phyloP scores from a whole-genome alignment of 495 filamentous ascomycete species.

The Penicillium taxi region DNA sequence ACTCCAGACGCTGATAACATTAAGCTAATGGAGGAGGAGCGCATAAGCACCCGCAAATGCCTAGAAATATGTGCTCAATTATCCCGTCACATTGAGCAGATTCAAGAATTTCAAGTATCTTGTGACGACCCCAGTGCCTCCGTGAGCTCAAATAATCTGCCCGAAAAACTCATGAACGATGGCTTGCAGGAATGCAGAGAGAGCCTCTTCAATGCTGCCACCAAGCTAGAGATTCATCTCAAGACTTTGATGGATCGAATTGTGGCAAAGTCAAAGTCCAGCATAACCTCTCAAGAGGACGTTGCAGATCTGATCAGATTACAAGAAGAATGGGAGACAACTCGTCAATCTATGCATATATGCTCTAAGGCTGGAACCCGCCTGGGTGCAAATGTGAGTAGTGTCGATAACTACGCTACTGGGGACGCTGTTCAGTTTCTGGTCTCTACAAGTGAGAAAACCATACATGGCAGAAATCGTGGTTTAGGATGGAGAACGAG shows the following conservation, averaged over 20 bases:
- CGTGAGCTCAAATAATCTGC: slow-evolving; percentile 8
- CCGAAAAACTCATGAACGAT: slow-evolving; percentile 27
- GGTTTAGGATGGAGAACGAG: slow-evolving; percentile 34
- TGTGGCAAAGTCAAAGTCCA: slow-evolving; percentile 24
- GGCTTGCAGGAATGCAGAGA: slow-evolving; percentile 34
- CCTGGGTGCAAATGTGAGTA: slow-evolving; percentile 27
- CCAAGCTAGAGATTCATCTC: slow-evolving; percentile 30
- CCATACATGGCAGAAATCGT: slow-evolving; percentile 30
- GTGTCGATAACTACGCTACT: slow-evolving; percentile 31
- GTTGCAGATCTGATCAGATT: slow-evolving; percentile 25
- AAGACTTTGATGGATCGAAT: slow-evolving; percentile 25
- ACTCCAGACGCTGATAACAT: slow-evolving; percentile 23
- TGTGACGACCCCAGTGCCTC: slow-evolving; percentile 6
- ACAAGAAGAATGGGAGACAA: slow-evolving; percentile 32
- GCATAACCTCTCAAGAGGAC: slow-evolving; percentile 24
- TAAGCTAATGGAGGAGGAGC: slow-evolving; percentile 30
- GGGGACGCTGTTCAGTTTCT: slow-evolving; percentile 35
- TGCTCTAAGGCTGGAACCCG: slow-evolving; percentile 28
- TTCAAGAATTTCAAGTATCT: slow-evolving; percentile 15
- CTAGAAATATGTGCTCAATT: slow-evolving; percentile 35
- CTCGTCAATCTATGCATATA: slow-evolving; percentile 31
- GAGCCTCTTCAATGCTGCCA: slow-evolving; percentile 20
- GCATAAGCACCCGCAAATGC: slow-evolving; percentile 34
- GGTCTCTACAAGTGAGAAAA: slow-evolving; percentile 33
- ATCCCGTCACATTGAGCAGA: slow-evolving; percentile 28